These are phyloP conservation scores for Talaromyces liani DNA, from an alignment of 495 filamentous ascomycete species.

Conservation along the genomic window DNA sequence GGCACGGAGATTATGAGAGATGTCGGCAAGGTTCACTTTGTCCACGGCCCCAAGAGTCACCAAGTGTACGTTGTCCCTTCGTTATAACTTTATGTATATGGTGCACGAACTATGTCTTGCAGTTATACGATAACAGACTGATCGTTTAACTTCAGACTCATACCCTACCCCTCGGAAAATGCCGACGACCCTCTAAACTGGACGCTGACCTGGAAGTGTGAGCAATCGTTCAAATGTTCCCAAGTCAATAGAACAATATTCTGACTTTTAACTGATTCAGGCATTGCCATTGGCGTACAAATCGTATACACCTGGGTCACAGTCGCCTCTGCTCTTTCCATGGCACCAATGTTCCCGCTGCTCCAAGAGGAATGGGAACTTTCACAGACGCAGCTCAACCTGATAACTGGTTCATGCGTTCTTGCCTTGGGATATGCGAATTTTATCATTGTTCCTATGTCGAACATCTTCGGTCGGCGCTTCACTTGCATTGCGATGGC, in stretches of 20 bases:
- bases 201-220: not conserved
- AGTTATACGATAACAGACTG: not conserved
- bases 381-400: slow-evolving; percentile 31
- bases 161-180: not conserved
- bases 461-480: slow-evolving; percentile 46
- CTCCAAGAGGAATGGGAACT: slow-evolving; percentile 42
- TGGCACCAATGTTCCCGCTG: slow-evolving; percentile 42
- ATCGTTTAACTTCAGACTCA: not conserved
- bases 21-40: not conserved
- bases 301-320: slow-evolving; percentile 39
- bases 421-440: slow-evolving; percentile 47
- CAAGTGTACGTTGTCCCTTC: not conserved
- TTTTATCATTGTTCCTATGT: slow-evolving; percentile 47
- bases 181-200: not conserved
- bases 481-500: slow-evolving; percentile 44
- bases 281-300: slow-evolving; percentile 27
- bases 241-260: not conserved
- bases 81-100: not conserved
- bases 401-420: slow-evolving; percentile 45
- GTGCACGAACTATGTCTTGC: not conserved
- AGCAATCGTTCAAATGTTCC: not conserved
- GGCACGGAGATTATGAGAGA: not conserved
- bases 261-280: not conserved
- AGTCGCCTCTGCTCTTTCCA: slow-evolving; percentile 43
- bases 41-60: not conserved